Evolutionary conservation across 2,329 filamentous ascomycete genomes (phyloP).

Genomic region (Xylaria sp.): DNA sequence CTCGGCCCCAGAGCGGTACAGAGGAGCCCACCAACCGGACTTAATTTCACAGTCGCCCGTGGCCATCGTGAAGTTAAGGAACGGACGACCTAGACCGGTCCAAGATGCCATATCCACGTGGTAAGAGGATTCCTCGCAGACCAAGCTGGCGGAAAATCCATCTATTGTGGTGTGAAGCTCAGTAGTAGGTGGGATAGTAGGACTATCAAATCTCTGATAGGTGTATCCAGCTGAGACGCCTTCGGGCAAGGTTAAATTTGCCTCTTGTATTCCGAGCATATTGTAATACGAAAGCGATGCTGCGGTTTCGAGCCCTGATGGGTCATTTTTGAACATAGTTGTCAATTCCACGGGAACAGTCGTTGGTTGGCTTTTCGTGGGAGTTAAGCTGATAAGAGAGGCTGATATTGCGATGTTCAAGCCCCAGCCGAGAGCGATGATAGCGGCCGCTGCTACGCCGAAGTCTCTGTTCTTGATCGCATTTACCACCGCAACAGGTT

Average conservation of each 20-base stretch:
- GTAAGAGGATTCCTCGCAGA: background rate
- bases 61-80: constrained; percentile 1
- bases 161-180: background rate
- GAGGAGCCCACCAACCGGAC: background rate
- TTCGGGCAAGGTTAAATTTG: background rate
- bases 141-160: background rate
- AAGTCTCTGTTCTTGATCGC: background rate
- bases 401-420: background rate
- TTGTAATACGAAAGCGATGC: background rate
- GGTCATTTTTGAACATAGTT: background rate
- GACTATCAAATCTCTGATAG: constrained; percentile 3
- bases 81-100: background rate
- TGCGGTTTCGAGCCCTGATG: background rate
- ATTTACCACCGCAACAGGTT: background rate
- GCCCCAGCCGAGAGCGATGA: background rate
- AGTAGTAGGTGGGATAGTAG: background rate
- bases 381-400: constrained; percentile 1
- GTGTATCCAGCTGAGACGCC: background rate
- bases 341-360: background rate
- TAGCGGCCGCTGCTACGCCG: background rate
- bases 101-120: background rate
- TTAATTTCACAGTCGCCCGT: background rate
- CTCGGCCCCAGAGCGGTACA: background rate
- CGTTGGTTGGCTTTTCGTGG: background rate
- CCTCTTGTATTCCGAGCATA: background rate